A percentile compares a stretch with the other conserved stretches of the same genome.
Conservation (phyloP, 371 early-diverging fungal species). For the Mortierella sp. region DNA sequence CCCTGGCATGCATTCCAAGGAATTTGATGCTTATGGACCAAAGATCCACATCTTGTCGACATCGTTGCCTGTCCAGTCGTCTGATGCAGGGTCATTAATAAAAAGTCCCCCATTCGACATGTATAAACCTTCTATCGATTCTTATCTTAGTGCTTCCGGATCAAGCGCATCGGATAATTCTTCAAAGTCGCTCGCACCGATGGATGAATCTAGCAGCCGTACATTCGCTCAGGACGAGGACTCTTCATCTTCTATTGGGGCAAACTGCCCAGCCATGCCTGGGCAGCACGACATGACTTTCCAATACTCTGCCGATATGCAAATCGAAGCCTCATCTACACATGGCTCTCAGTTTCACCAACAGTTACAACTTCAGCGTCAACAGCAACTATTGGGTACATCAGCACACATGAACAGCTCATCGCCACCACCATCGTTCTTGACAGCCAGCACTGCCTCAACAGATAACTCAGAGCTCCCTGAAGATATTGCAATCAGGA, state of each 20-base stretch:
- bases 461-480: conserved; percentile 17
- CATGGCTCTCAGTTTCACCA: background rate
- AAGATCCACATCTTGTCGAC: background rate
- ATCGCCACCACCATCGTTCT: background rate
- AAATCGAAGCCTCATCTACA: background rate
- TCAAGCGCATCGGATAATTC: conserved; percentile 1
- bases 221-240: conserved; percentile 4
- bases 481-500: conserved; percentile 38
- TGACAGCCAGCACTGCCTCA: background rate
- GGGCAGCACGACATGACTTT: background rate
- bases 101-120: background rate
- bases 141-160: conserved; percentile 1
- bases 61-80: background rate
- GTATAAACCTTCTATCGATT: background rate
- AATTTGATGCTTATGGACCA: background rate
- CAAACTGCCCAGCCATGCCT: background rate
- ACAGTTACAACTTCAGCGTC: background rate
- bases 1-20: background rate
- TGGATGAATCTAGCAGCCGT: background rate
- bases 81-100: background rate
- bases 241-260: background rate
- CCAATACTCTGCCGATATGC: background rate
- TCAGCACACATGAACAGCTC: background rate
- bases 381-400: background rate
- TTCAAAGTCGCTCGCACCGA: background rate